Evolutionary conservation across 2,329 filamentous ascomycete species (phyloP), one percentile per base, ranked within the genome.

Genomic region (Falciphora oryzae): DNA sequence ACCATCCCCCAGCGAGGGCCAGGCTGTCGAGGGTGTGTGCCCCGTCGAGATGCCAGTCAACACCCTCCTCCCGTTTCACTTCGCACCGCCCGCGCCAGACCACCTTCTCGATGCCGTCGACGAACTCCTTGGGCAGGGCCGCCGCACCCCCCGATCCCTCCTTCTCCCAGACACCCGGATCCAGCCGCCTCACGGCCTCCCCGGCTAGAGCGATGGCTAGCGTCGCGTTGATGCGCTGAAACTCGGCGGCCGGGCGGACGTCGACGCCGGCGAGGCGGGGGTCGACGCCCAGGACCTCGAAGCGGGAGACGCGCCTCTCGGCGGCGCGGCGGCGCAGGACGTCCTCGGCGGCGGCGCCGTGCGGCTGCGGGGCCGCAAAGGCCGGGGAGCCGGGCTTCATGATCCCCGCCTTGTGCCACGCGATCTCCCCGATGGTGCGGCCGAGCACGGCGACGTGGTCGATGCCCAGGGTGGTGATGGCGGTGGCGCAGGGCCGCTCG

Each of bases 1-100:
- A 94, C 93, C 93, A 97, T 68, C 80, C 81, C 3, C 87, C 91
- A 14, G 90, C 90, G 57, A 91, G 83, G 63, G 86, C 82, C 67
- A 97, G 86, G 70, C 92, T 96, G 70, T 97, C 93, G 28, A 88
- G 80, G 0, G 93, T 97, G 73, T 97, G 93, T 2, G 91, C 93
- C 3, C 93, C 92, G 71, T 97, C 93, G 22, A 97, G 85, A 68
- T 89, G 87, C 92, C 93, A 97, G 22, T 81, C 82, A 13, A 91
- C 75, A 32, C 81, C 79, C 3, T 76, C 75, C 2, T 78, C 77
- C 3, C 78, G 71, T 38, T 75, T 76, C 2, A 84, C 84, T 73
- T 97, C 92, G 71, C 92, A 96, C 22, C 93, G 84, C 0, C 93
- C 93, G 22, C 90, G 84, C 68, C 93, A 84, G 2, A 81, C 83